Base-by-base conservation (phyloP, 352 stramenopile genomes). In the Lagenidium giganteum region DNA sequence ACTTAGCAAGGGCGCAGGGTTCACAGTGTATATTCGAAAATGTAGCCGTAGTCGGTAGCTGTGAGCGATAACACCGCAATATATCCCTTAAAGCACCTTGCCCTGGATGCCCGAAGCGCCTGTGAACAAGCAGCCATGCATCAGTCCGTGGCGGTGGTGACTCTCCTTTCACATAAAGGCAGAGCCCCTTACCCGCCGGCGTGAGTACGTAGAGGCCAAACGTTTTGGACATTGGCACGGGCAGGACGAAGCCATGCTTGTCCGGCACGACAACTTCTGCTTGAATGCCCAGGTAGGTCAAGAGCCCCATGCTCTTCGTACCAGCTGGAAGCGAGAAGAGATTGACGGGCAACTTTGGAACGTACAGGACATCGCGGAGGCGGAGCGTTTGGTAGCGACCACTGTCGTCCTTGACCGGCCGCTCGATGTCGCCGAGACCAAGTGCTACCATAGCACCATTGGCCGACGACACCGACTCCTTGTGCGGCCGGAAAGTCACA, bases 171-270 rank as follows among this genome's bases (percentile, higher is more conserved):
- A n/a, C n/a, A n/a, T n/a, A n/a, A n/a, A n/a, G n/a, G 20, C 40
- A 38, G 20, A n/a, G n/a, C 16, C 42, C 40, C 40, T 53, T 47
- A 45, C 41, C 37, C 20, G 43, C 5, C 13, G 18, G 11, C 3
- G 20, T n/a, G 1, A 60, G 51, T 22, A 49, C 40, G 31, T 47
- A 54, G 1, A 60, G 34, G 33, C 39, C 37, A 36, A 48, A 35
- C 35, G 29, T 20, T 25, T 37, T 39, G 8, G 33, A 43, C 23
- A 43, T 34, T 28, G 42, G 32, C 8, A 43, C 51, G 29, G 36
- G 28, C 13, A 20, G 42, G 8, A 6, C 21, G 31, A 45, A 46
- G 2, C 37, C 28, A 1, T 54, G 21, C 17, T 28, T 32, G 11
- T 56, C 46, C 40, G 47, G 47, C 5, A 24, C 28, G 41, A 58